Evolutionary conservation across 2,329 filamentous ascomycete genomes (phyloP), one percentile per base, ranked within the genome.

Genomic region (Plenodomus tracheiphilus): DNA sequence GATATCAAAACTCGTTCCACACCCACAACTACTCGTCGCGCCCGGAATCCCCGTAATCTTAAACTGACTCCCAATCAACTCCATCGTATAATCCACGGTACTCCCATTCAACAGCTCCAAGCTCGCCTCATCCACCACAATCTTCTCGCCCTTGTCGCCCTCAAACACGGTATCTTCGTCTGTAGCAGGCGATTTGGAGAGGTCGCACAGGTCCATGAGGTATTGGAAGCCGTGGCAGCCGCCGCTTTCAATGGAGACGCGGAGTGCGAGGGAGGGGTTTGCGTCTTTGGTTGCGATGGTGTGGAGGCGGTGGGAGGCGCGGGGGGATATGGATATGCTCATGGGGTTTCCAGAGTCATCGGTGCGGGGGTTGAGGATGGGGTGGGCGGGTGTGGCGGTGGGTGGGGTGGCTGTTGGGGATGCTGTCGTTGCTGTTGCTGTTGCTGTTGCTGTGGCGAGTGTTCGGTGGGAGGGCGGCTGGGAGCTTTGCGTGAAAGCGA

Each of bases 151-250:
- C 25, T 73, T 68, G 13, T 85, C 76, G 40, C 86, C 89, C 55
- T 89, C 84, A 62, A 97, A 96, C 19, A 97, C 80, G 0, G 88
- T 94, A 68, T 99, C 94, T 63, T 97, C 94, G 51, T 91, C 86
- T 1, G 61, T 54, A 4, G 64, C 54, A 9, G 70, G 63, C 17
- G 58, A 53, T 20, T 82, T 68, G 42, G 83, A 79, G 15, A 87
- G 74, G 44, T 84, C 80, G 2, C 90, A 87, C 3, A 97, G 81
- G 15, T 86, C 89, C 89, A 99, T 96, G 39, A 96, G 77, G 69
- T 99, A 99, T 71, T 99, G 94, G 73, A 99, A 99, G 41, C 94
- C 94, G 74, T 99, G 94, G 72, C 94, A 99, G 47, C 94, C 94
- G 56, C 94, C 94, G 47, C 88, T 91, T 68, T 96, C 91, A 49